These are phyloP conservation scores for Teratosphaeria gauchensis DNA, from an alignment of 2,329 filamentous ascomycete species.

Conservation along the genomic window DNA sequence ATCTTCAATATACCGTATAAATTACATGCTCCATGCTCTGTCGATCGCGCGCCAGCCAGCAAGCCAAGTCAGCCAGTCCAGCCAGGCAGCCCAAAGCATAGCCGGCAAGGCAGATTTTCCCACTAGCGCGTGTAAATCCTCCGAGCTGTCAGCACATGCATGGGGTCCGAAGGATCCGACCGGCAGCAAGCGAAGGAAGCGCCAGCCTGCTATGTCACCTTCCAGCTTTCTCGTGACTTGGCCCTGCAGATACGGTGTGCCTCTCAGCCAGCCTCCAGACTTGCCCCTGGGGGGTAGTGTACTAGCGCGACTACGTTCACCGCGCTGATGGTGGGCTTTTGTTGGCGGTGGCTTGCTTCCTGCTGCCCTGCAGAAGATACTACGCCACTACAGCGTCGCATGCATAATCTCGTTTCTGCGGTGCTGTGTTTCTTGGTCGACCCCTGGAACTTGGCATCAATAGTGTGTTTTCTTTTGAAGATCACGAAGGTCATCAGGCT, in stretches of 20 bases:
- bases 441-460: neutral
- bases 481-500: neutral
- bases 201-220: neutral
- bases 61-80: too few relatives aligned
- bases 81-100: too few relatives aligned
- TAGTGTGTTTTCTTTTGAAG: neutral
- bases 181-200: neutral
- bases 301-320: neutral
- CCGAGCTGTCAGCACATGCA: neutral
- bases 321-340: neutral
- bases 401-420: neutral
- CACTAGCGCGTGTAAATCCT: neutral
- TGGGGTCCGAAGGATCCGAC: neutral
- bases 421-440: neutral
- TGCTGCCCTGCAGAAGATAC: neutral
- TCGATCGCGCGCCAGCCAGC: too few relatives aligned
- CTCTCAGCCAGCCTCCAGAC: neutral
- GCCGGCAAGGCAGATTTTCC: too few relatives aligned
- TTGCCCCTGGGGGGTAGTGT: neutral
- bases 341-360: neutral
- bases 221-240: neutral
- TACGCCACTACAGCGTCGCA: neutral
- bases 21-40: neutral
- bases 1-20: neutral
- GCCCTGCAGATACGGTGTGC: too few relatives aligned